phyloP scores from a whole-genome alignment of 306 rosid species.

The Trifolium repens region DNA sequence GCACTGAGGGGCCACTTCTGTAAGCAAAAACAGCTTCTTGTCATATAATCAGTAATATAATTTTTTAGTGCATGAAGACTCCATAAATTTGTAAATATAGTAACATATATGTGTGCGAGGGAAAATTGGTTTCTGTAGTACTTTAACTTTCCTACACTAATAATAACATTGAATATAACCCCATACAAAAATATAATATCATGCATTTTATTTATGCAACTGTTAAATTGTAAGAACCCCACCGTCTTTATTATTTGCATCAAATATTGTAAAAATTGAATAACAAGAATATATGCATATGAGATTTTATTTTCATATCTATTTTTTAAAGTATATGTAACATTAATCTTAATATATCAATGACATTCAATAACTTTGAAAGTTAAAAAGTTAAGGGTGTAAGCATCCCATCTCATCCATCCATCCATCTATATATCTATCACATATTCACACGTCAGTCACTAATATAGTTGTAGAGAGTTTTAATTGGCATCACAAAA shows the following conservation, averaged over 20 bases:
- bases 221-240: not conserved
- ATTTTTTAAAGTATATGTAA: not conserved
- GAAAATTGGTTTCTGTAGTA: not conserved
- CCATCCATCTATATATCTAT: no score
- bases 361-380: no score
- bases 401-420: no score
- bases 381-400: no score
- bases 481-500: not conserved
- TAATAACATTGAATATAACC: not conserved
- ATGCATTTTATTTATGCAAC: conserved; percentile 7
- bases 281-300: not conserved
- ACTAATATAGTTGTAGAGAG: no score
- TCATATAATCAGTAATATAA: conserved; percentile 33
- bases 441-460: no score
- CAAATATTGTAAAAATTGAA: not conserved
- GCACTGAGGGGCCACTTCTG: conserved; percentile 60
- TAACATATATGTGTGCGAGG: not conserved
- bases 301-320: not conserved
- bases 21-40: conserved; percentile 43
- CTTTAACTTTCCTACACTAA: not conserved
- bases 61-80: not conserved
- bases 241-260: not conserved
- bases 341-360: not conserved
- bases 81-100: conserved; percentile 2
- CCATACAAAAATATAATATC: not conserved